Conservation (phyloP, 2,329 filamentous ascomycete species). For the Sordariomycetes sp. region DNA sequence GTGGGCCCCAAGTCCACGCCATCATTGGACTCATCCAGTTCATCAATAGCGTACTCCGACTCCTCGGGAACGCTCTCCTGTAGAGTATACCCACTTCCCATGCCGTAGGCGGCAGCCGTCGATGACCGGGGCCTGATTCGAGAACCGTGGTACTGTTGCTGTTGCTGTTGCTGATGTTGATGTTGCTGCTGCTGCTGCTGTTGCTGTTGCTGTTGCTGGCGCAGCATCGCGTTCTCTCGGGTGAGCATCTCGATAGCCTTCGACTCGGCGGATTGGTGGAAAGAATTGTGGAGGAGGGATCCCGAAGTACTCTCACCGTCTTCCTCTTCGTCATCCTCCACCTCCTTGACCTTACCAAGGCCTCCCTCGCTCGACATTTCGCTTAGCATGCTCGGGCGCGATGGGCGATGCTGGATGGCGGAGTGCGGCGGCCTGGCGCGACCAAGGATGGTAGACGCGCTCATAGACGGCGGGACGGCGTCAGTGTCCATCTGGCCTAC, state of each 20-base stretch:
- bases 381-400: constrained; percentile 65
- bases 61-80: constrained; percentile 52
- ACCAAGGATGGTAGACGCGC: constrained; percentile 37
- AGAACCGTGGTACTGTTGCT: constrained; percentile 39
- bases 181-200: constrained; percentile 37
- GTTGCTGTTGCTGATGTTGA: constrained; percentile 30
- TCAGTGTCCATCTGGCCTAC: constrained; percentile 81
- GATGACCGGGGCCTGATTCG: constrained; percentile 48
- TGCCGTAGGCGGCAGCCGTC: constrained; percentile 38
- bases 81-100: constrained; percentile 48
- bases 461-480: constrained; percentile 22
- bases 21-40: constrained; percentile 48
- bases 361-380: constrained; percentile 54
- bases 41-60: constrained; percentile 63
- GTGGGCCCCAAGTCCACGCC: constrained; percentile 22
- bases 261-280: constrained; percentile 40
- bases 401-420: constrained; percentile 70
- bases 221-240: constrained; percentile 51
- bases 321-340: constrained; percentile 54
- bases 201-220: constrained; percentile 33
- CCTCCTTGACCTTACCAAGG: constrained; percentile 59
- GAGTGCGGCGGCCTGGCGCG: constrained; percentile 43
- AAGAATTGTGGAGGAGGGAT: constrained; percentile 23
- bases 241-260: constrained; percentile 54
- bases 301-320: constrained; percentile 40